A percentile compares a stretch with the other conserved stretches of the same genome.
Evolutionary conservation across 2,329 filamentous ascomycete species (phyloP).

Genomic region (Elsinoe ampelina): DNA sequence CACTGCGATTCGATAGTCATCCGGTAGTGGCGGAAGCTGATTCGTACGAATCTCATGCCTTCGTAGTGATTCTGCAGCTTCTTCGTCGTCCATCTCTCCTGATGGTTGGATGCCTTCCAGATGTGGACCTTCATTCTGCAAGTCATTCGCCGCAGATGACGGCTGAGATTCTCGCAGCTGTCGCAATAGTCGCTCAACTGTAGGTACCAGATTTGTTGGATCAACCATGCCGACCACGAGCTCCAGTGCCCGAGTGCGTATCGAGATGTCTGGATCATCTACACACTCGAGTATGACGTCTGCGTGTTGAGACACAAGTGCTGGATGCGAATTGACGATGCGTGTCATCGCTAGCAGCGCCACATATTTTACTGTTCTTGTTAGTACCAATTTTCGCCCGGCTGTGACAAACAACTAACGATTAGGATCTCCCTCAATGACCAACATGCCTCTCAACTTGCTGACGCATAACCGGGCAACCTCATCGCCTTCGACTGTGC

Average conservation of each 20-base stretch:
- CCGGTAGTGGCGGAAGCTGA: slow-evolving; percentile 57
- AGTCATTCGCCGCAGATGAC: slow-evolving; percentile 38
- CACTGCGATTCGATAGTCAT: slow-evolving; percentile 77
- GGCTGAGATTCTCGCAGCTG: slow-evolving; percentile 64
- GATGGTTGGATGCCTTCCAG: slow-evolving; percentile 37
- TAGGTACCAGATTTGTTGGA: slow-evolving; percentile 69
- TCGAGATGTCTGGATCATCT: slow-evolving; percentile 91
- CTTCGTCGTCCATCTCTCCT: slow-evolving; percentile 50
- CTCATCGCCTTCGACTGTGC: slow-evolving; percentile 74
- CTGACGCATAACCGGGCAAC: slow-evolving; percentile 86
- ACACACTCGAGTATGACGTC: slow-evolving; percentile 96
- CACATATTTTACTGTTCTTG: slow-evolving; percentile 77
- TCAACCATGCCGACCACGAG: slow-evolving; percentile 91
- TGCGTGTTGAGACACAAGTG: slow-evolving; percentile 82
- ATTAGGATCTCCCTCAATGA: slow-evolving; percentile 88
- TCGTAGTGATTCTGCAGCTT: slow-evolving; percentile 46
- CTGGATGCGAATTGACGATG: slow-evolving; percentile 80
- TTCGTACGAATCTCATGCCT: slow-evolving; percentile 40
- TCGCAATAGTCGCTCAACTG: slow-evolving; percentile 78
- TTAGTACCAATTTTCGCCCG: slow-evolving; percentile 14
- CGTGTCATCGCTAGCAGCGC: slow-evolving; percentile 91
- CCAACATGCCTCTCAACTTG: slow-evolving; percentile 88
- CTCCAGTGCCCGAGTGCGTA: slow-evolving; percentile 84
- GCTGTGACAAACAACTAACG: slow-evolving; percentile 45
- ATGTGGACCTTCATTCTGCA: slow-evolving; percentile 38